Base-by-base conservation (phyloP, 2,329 filamentous ascomycete genomes). In the Chrysoporthe cubensis region DNA sequence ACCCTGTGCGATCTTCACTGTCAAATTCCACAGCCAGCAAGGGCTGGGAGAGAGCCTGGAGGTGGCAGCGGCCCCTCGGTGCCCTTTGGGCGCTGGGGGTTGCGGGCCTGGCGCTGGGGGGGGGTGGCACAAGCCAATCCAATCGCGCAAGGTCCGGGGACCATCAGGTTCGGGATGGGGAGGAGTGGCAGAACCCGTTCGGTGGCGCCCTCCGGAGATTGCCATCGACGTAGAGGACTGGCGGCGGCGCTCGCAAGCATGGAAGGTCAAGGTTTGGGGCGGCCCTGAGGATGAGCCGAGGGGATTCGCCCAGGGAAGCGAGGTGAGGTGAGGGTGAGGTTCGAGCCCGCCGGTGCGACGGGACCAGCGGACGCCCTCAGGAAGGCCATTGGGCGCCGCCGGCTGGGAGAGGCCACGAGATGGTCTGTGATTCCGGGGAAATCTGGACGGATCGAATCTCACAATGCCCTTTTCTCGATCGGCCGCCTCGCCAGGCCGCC, bases 181-280 rank as follows among this genome's bases (percentile, higher is more conserved):
- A 18, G 11, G 26, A 21, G 44, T 32, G 42, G 16, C 21, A 34
- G 60, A 50, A 44, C 32, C 21, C 21, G 60, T 58, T 40, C 64
- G 61, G 67, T 69, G 67, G 67, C 46, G 66, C 67, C 60, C 64
- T 56, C 40, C 64, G 67, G 67, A 69, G 58, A 69, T 69, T 69
- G 62, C 64, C 60, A 62, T 60, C 40, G 57, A 44, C 11, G 54
- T 57, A 57, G 34, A n/a, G 16, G 54, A 57, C 54, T 18, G 54
- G 54, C 34, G 40, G 54, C 13, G 26, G 11, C 50, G 26, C 21
- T n/a, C 32, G 50, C 50, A 54, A 26, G 26, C 50, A 54, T 54
- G 50, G 26, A 26, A n/a, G 4, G 34, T 57, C 34, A 57, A 57
- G 32, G 54, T 32, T 54, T 54, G 37, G 9, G 37, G 8, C 4